Percentiles rank a stretch among this genome's conserved stretches.
phyloP scores from a whole-genome alignment of 2,329 filamentous ascomycete species.

The Diaporthe caulivora region DNA sequence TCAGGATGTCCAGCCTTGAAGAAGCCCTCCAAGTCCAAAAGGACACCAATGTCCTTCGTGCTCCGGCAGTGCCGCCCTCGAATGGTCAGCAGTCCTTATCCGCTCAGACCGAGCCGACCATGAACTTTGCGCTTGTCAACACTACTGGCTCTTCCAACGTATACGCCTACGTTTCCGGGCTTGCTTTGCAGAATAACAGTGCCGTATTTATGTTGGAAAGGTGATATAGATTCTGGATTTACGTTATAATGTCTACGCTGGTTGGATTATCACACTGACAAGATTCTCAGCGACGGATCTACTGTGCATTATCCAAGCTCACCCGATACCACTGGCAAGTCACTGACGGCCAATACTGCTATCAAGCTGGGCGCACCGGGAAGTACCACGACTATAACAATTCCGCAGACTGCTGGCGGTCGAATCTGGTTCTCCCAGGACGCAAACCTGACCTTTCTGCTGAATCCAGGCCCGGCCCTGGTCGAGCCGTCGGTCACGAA shows the following conservation, averaged over 20 bases:
- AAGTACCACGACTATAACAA: slow-evolving; percentile 68
- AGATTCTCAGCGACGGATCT: slow-evolving; percentile 63
- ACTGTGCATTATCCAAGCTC: slow-evolving; percentile 75
- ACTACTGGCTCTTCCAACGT: slow-evolving; percentile 70
- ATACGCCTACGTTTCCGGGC: slow-evolving; percentile 80
- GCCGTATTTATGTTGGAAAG: slow-evolving; percentile 72
- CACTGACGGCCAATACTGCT: slow-evolving; percentile 68
- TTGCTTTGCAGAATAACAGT: slow-evolving; percentile 70
- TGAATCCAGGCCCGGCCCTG: slow-evolving; percentile 77
- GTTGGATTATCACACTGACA: not conserved
- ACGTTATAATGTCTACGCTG: not conserved
- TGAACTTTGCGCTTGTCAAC: slow-evolving; percentile 75
- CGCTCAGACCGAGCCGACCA: slow-evolving; percentile 49
- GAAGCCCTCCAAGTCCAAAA: slow-evolving; percentile 45
- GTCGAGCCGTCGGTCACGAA: slow-evolving; percentile 78
- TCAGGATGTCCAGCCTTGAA: slow-evolving; percentile 46
- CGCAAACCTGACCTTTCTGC: slow-evolving; percentile 71
- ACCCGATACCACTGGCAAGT: slow-evolving; percentile 62
- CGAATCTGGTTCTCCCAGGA: slow-evolving; percentile 79
- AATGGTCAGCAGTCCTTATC: not conserved
- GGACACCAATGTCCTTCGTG: slow-evolving; percentile 42
- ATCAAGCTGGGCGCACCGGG: slow-evolving; percentile 75
- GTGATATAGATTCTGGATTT: not conserved
- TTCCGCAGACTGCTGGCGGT: slow-evolving; percentile 78
- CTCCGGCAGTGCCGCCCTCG: slow-evolving; percentile 38